phyloP scores from a whole-genome alignment of 345 rosid species.

The Linum lewisii region DNA sequence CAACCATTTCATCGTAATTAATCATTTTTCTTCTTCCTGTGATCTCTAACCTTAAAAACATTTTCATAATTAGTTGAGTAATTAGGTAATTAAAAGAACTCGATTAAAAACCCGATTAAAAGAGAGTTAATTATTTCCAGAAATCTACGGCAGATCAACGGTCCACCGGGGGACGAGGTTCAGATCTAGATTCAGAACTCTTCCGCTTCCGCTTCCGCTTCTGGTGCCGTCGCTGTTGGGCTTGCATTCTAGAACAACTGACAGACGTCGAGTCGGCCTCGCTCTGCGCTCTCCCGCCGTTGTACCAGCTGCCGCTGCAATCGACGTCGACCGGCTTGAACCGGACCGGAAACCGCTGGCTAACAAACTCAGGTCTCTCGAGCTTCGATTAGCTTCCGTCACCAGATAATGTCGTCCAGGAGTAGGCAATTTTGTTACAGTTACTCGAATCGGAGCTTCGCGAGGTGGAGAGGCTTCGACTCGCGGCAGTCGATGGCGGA shows the following conservation, averaged over 20 bases:
- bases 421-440: too few species aligned
- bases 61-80: neutral
- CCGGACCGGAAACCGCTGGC: constrained; percentile 35
- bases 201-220: constrained; percentile 5
- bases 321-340: constrained; percentile 32
- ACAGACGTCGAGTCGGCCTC: constrained; percentile 34
- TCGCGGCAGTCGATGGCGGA: too few species aligned
- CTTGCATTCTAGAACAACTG: constrained; percentile 29
- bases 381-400: too few species aligned
- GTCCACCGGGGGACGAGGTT: constrained; percentile 62
- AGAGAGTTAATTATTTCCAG: constrained; percentile 8
- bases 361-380: constrained; percentile 29
- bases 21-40: too few species aligned
- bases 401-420: too few species aligned
- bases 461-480: too few species aligned
- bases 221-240: constrained; percentile 2
- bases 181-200: constrained; percentile 42
- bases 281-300: constrained; percentile 18
- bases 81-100: neutral
- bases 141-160: constrained; percentile 24
- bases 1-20: too few species aligned
- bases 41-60: constrained; percentile 4
- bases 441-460: too few species aligned
- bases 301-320: constrained; percentile 14
- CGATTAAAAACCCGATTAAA: constrained; percentile 1